These are phyloP conservation scores for Pseudevernia furfuracea DNA, from an alignment of 495 filamentous ascomycete genomes.

Conservation along the genomic window DNA sequence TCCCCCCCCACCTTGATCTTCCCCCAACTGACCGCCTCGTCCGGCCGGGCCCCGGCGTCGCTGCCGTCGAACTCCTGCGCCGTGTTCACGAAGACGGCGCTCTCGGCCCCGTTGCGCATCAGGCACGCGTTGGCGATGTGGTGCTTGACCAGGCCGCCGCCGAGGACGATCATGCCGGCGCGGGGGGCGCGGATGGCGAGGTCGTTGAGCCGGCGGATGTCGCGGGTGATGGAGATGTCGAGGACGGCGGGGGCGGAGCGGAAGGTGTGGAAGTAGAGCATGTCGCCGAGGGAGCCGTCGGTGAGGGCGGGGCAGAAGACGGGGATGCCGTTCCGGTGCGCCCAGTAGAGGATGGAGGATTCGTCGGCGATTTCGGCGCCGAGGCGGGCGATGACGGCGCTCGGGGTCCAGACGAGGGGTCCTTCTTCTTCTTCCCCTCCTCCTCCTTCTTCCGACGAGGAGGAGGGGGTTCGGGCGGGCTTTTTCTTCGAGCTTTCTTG, in stretches of 20 bases:
- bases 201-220: constrained; percentile 87
- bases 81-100: constrained; percentile 94
- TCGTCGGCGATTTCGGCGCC: constrained; percentile 90
- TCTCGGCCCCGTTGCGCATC: constrained; percentile 95
- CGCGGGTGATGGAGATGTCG: constrained; percentile 78
- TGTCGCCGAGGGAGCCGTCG: constrained; percentile 89
- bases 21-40: constrained; percentile 96
- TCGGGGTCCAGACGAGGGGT: constrained; percentile 82
- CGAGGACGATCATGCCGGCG: constrained; percentile 88
- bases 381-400: constrained; percentile 73
- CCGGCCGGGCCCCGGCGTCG: constrained; percentile 90
- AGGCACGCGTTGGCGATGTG: constrained; percentile 95
- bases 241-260: constrained; percentile 70
- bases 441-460: no score
- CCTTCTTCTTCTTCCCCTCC: no score
- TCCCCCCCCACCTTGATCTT: constrained; percentile 87
- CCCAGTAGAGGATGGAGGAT: constrained; percentile 87
- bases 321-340: constrained; percentile 84
- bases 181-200: constrained; percentile 77
- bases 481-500: constrained; percentile 68
- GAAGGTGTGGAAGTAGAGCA: constrained; percentile 96
- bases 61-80: constrained; percentile 95
- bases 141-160: constrained; percentile 89
- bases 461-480: no score
- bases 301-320: constrained; percentile 95